Base-by-base conservation (phyloP, 352 stramenopile species). In the Phytophthora litchii region DNA sequence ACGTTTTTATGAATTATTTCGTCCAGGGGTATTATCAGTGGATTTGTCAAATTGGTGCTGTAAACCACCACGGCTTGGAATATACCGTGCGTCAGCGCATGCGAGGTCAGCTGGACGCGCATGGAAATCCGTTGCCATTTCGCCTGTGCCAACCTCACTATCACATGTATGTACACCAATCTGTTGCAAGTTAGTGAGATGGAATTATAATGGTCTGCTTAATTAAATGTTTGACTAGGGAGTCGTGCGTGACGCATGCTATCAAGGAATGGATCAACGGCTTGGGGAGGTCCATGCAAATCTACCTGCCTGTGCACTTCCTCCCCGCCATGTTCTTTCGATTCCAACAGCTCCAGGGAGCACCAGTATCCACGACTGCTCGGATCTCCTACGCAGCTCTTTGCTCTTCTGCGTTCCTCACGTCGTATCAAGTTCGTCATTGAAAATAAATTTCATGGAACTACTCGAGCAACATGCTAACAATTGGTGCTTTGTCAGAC, bases 81-180 rank as follows among this genome's bases (percentile, higher is more conserved):
- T 88, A 88, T 62, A 80, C 79, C 19, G 47, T 92, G 7, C 80
- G 86, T 44, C 71, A 87, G 34, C 72, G 76, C 0, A 76, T 84
- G 56, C 73, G 70, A 43, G 78, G 74, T 36, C 67, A 87, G 12
- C 43, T 82, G 10, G 76, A 88, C 25, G 48, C 51, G 0, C 46
- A 58, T 13, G 78, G 74, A 25, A 58, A 70, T 13, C 36, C 61
- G 9, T 54, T 91, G 19, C 37, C 68, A 9, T 95, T 94, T 57
- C 86, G 83, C 4, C 60, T 74, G 14, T 95, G 86, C 36, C 86
- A 95, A 64, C 86, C 86, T 17, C 86, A 95, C 63, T 94, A 91
- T 44, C 86, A 95, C 78, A 79, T 87, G 86, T 91, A 90, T 45
- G 47, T 10, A 36, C 20, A 13, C 20, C 8, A 25, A n/a, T 32